Evolutionary conservation across 768 basidiomycete species (phyloP).

Genomic region (Pleurotus tuoliensis): DNA sequence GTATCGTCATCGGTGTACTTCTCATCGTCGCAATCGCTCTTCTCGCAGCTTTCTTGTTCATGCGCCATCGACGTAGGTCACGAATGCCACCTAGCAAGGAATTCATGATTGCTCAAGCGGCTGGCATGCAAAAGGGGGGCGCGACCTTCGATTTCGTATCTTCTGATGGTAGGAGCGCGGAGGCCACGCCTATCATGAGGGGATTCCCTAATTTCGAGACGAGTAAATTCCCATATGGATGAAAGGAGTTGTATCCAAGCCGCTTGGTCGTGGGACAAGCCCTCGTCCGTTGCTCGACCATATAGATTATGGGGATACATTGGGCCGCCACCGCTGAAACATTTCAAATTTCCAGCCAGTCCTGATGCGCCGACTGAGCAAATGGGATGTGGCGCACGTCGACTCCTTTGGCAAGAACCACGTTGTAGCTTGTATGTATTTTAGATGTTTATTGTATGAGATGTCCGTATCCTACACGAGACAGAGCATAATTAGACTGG

Average conservation of each 20-base stretch:
- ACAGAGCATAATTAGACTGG: too few relatives aligned
- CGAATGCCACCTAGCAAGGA: constrained; percentile 58
- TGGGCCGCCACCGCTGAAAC: not conserved
- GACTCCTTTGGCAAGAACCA: too few relatives aligned
- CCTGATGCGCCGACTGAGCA: too few relatives aligned
- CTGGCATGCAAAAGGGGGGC: not conserved
- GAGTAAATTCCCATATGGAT: not conserved
- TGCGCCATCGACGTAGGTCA: constrained; percentile 36
- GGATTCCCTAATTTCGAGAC: not conserved
- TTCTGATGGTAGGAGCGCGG: not conserved
- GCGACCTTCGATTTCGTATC: not conserved
- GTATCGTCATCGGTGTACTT: constrained; percentile 42
- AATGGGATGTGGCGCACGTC: too few relatives aligned
- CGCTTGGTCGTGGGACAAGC: not conserved
- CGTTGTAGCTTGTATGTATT: not conserved
- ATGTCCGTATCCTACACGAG: not conserved
- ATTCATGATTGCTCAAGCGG: constrained; percentile 34
- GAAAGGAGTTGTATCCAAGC: not conserved
- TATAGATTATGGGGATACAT: not conserved
- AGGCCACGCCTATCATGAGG: not conserved
- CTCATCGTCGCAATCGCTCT: constrained; percentile 28
- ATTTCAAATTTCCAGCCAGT: too few relatives aligned
- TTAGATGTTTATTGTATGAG: not conserved
- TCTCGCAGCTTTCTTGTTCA: constrained; percentile 32
- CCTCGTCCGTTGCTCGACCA: not conserved